These are phyloP conservation scores for Pleurotus eryngii DNA, from an alignment of 768 basidiomycete genomes.

Conservation along the genomic window DNA sequence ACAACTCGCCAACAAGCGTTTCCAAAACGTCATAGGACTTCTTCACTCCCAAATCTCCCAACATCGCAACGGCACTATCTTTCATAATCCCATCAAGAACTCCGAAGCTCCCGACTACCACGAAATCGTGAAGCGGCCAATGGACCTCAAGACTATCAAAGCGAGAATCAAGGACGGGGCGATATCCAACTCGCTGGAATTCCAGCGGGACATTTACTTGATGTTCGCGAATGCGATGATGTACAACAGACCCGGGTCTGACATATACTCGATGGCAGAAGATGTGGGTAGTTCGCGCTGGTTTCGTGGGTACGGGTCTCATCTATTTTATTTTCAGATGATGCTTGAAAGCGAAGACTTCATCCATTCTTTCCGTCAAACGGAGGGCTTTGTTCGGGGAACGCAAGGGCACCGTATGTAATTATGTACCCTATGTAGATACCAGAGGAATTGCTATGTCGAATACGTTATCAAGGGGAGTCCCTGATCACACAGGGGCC, in stretches of 20 bases:
- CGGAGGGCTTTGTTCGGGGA: conserved; percentile 63
- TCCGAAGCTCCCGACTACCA: conserved; percentile 90
- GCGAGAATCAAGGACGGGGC: conserved; percentile 78
- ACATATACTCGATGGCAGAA: conserved; percentile 88
- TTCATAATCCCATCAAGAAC: conserved; percentile 85
- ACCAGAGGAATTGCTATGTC: too few relatives aligned
- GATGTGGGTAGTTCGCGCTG: conserved; percentile 53
- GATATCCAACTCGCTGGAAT: conserved; percentile 81
- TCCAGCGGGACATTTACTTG: conserved; percentile 83
- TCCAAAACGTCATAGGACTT: conserved; percentile 79
- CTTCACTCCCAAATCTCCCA: conserved; percentile 80
- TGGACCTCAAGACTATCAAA: conserved; percentile 94
- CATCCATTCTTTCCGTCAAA: conserved; percentile 70
- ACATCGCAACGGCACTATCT: conserved; percentile 86
- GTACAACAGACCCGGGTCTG: conserved; percentile 86
- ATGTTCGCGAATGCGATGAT: conserved; percentile 99
- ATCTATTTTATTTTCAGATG: conserved; percentile 44
- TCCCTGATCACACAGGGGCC: too few relatives aligned
- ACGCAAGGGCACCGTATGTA: conserved; percentile 25
- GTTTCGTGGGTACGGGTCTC: too few relatives aligned
- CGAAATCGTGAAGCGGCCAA: conserved; percentile 90
- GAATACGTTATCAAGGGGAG: too few relatives aligned
- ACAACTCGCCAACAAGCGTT: conserved; percentile 61
- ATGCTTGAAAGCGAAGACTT: conserved; percentile 69
- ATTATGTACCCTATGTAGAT: too few relatives aligned